Evolutionary conservation across 192 early-diverging fungal genomes (phyloP).

Genomic region (Dispira parvispora): DNA sequence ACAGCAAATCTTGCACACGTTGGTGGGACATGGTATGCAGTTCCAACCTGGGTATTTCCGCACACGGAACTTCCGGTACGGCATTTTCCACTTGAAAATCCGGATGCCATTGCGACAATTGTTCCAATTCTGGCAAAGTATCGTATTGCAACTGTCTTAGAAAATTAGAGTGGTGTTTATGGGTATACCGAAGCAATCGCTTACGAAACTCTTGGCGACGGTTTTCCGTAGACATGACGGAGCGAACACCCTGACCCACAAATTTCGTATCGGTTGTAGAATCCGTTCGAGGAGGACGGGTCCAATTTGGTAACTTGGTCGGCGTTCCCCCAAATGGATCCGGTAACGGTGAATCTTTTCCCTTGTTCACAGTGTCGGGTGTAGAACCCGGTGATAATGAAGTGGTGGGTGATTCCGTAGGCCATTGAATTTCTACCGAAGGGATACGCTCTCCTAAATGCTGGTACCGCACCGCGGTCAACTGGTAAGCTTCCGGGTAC

Average conservation of each 20-base stretch:
- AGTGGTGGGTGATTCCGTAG: too few species aligned
- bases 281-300: not conserved
- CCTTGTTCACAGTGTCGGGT: too few species aligned
- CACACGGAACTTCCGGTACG: not conserved
- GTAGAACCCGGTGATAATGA: too few species aligned
- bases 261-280: not conserved
- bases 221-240: not conserved
- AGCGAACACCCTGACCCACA: too few species aligned
- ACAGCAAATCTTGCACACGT: conserved; percentile 7
- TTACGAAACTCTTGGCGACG: not conserved
- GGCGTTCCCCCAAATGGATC: not conserved
- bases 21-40: conserved; percentile 8
- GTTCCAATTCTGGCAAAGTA: not conserved
- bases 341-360: not conserved
- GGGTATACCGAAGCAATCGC: not conserved
- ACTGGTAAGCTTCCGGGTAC: conserved; percentile 29
- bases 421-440: conserved; percentile 19
- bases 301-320: not conserved
- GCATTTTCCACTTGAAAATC: conserved; percentile 7
- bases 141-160: not conserved
- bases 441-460: conserved; percentile 17
- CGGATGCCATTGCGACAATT: conserved; percentile 1
- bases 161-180: conserved; percentile 3
- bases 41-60: conserved; percentile 5
- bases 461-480: conserved; percentile 13